Evolutionary conservation across 495 filamentous ascomycete genomes (phyloP).

Genomic region (Aspergillus panamensis): DNA sequence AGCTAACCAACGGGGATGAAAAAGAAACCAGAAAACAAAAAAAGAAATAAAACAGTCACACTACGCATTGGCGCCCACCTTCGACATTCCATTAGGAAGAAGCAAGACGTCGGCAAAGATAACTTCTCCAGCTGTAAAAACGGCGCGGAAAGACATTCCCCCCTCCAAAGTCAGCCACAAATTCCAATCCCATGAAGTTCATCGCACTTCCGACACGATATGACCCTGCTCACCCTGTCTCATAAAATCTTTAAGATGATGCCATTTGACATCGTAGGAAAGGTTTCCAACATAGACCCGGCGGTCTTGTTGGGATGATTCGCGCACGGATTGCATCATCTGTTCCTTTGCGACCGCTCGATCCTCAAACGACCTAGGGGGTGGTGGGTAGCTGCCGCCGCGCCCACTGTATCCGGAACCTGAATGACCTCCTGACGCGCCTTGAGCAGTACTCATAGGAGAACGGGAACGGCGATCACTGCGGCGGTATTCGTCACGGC

Average conservation of each 20-base stretch:
- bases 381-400: conserved; percentile 58
- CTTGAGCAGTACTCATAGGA: conserved; percentile 75
- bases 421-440: conserved; percentile 64
- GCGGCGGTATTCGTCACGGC: conserved; percentile 83
- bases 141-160: conserved; percentile 23
- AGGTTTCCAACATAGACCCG: conserved; percentile 99
- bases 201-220: conserved; percentile 27
- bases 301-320: conserved; percentile 95
- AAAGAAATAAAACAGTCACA: conserved; percentile 66
- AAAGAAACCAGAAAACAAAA: conserved; percentile 49
- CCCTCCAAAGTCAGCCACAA: conserved; percentile 32
- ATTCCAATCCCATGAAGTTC: conserved; percentile 20
- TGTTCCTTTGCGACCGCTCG: conserved; percentile 81
- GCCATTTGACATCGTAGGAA: conserved; percentile 99
- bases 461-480: conserved; percentile 76
- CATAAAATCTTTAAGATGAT: conserved; percentile 99
- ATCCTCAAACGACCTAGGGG: conserved; percentile 75
- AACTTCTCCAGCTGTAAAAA: conserved; percentile 85
- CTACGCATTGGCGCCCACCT: conserved; percentile 97
- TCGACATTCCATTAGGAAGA: conserved; percentile 99
- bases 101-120: conserved; percentile 99
- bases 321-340: conserved; percentile 91
- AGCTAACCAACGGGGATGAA: conserved; percentile 27
- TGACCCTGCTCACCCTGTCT: conserved; percentile 77
- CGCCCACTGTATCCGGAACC: conserved; percentile 55